These are phyloP conservation scores for Gaertneriomyces sp. DNA, from an alignment of 192 early-diverging fungal species.

Conservation along the genomic window DNA sequence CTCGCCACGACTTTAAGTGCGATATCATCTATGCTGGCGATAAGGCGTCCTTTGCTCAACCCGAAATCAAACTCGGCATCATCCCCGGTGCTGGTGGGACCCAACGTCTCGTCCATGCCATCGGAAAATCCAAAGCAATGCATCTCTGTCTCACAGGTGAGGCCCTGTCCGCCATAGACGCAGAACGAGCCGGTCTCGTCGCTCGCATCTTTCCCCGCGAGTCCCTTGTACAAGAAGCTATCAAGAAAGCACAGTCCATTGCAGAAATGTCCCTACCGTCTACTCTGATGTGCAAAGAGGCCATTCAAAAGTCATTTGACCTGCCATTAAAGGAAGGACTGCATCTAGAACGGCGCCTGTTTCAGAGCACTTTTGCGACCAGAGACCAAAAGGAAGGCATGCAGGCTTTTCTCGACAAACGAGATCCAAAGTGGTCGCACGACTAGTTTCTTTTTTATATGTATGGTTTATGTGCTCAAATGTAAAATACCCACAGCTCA, in stretches of 20 bases:
- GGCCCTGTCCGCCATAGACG: constrained; percentile 79
- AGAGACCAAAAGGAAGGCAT: constrained; percentile 98
- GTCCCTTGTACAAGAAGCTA: constrained; percentile 75
- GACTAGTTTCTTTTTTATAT: constrained; percentile 49
- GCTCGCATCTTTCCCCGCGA: constrained; percentile 86
- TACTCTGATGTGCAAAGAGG: constrained; percentile 94
- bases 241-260: constrained; percentile 88
- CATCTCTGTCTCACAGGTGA: constrained; percentile 91
- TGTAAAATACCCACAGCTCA: neutral
- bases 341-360: constrained; percentile 88
- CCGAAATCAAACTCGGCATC: constrained; percentile 97
- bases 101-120: constrained; percentile 76
- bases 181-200: constrained; percentile 77
- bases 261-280: constrained; percentile 78
- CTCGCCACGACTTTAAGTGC: constrained; percentile 30
- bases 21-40: constrained; percentile 98
- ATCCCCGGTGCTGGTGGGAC: constrained; percentile 78
- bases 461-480: neutral
- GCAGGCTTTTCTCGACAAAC: constrained; percentile 89
- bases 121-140: constrained; percentile 99
- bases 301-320: constrained; percentile 92
- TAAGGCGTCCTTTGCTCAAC: constrained; percentile 94
- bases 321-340: constrained; percentile 77
- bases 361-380: constrained; percentile 88
- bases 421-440: constrained; percentile 80